phyloP scores from a whole-genome alignment of 2,329 filamentous ascomycete genomes.

The Lecanicillium sp. region DNA sequence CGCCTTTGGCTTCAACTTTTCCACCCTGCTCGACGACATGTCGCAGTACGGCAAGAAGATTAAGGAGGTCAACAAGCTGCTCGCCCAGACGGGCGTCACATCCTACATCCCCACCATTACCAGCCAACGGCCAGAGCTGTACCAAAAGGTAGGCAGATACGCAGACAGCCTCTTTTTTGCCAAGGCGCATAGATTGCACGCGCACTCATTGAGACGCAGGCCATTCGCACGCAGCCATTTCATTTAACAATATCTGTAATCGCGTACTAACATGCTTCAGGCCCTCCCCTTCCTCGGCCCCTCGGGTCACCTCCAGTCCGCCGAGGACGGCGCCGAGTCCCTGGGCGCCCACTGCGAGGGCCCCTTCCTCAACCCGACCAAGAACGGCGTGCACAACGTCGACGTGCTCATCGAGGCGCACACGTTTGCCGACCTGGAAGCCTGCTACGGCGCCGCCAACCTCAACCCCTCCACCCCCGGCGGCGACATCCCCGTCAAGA shows the following conservation, averaged over 20 bases:
- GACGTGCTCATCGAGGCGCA: conserved; percentile 62
- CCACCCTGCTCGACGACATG: conserved; percentile 63
- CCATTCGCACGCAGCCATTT: too few species aligned
- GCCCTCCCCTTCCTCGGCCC: conserved; percentile 73
- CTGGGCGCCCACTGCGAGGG: conserved; percentile 89
- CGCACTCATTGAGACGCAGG: too few species aligned
- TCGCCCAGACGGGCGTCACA: conserved; percentile 77
- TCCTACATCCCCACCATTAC: conserved; percentile 82
- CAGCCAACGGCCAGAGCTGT: conserved; percentile 74
- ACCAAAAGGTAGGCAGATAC: conserved; percentile 62
- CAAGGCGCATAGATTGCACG: background rate
- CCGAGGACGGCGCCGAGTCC: conserved; percentile 72
- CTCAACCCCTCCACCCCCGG: conserved; percentile 38
- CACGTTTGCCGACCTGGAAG: conserved; percentile 58
- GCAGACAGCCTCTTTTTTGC: background rate
- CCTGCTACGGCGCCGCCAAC: conserved; percentile 68
- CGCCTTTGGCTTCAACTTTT: conserved; percentile 90
- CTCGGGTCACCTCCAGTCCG: conserved; percentile 52
- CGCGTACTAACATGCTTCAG: conserved; percentile 24
- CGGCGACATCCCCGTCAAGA: conserved; percentile 52
- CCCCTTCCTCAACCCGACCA: conserved; percentile 74
- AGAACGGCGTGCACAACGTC: conserved; percentile 80
- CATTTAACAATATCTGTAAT: background rate
- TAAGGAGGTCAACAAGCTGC: conserved; percentile 60
- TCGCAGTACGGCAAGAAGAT: conserved; percentile 67